Conservation (phyloP, 768 basidiomycete genomes). For the Pleurotus djamor region DNA sequence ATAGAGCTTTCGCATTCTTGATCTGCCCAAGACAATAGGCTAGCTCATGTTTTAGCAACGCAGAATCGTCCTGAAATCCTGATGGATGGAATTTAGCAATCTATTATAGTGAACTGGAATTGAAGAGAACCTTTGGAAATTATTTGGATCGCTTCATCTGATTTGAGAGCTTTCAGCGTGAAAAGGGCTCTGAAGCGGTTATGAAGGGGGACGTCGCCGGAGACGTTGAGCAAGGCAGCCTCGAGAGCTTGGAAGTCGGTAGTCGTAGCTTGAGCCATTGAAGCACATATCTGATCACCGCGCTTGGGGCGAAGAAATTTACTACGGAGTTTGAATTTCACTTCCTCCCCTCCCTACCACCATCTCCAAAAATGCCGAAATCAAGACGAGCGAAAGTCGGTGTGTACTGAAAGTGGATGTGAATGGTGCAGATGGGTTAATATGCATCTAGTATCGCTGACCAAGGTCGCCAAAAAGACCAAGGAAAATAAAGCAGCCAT, state of each 20-base stretch:
- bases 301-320: conserved; percentile 21
- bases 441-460: conserved; percentile 71
- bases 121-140: conserved; percentile 71
- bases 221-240: conserved; percentile 73
- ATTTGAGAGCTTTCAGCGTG: conserved; percentile 82
- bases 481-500: conserved; percentile 86
- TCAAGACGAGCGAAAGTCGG: conserved; percentile 90
- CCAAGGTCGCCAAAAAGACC: conserved; percentile 93
- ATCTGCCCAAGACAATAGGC: conserved; percentile 98
- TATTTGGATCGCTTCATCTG: conserved; percentile 76
- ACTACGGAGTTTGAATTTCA: conserved; percentile 47
- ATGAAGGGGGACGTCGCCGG: conserved; percentile 74
- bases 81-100: conserved; percentile 2
- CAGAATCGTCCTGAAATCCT: conserved; percentile 88
- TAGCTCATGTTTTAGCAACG: conserved; percentile 93
- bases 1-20: conserved; percentile 68
- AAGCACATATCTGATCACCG: conserved; percentile 18
- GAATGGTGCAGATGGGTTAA: conserved; percentile 9
- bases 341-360: conserved; percentile 16
- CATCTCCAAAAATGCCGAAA: conserved; percentile 64
- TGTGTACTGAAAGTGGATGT: conserved; percentile 29
- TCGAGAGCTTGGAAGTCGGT: conserved; percentile 68
- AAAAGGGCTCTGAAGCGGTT: conserved; percentile 90
- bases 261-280: conserved; percentile 30
- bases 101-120: not conserved